phyloP scores from a whole-genome alignment of 495 filamentous ascomycete genomes.

The Trichodelitschia bisporula region DNA sequence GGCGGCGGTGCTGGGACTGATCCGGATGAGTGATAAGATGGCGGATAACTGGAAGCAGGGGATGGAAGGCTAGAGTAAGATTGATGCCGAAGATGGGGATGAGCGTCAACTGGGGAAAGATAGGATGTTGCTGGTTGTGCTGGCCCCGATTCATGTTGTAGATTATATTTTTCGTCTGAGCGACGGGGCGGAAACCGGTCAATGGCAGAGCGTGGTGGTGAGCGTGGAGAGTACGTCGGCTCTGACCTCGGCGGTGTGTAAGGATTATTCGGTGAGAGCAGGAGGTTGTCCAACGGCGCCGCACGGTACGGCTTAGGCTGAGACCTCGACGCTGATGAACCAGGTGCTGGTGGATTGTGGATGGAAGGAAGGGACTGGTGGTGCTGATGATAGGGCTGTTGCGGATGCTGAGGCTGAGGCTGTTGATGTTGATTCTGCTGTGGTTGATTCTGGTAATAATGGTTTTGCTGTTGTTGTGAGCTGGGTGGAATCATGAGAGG shows the following conservation, averaged over 20 bases:
- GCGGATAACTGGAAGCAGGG: too few species aligned
- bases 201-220: slow-evolving; percentile 6
- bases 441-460: slow-evolving; percentile 6
- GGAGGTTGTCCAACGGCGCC: slow-evolving; percentile 10
- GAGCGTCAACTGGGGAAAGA: slow-evolving; percentile 8
- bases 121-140: slow-evolving; percentile 9
- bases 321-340: not conserved
- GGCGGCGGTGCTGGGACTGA: too few species aligned
- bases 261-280: slow-evolving; percentile 8
- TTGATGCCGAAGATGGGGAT: too few species aligned
- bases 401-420: slow-evolving; percentile 5
- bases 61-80: too few species aligned
- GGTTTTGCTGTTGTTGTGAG: slow-evolving; percentile 7
- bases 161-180: too few species aligned
- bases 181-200: too few species aligned
- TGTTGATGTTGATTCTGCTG: slow-evolving; percentile 8
- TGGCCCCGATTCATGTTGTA: too few species aligned
- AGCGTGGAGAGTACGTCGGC: slow-evolving; percentile 10
- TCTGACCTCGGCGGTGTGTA: slow-evolving; percentile 13
- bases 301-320: slow-evolving; percentile 1
- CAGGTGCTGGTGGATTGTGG: not conserved
- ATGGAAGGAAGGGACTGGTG: not conserved
- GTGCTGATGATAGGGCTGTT: slow-evolving; percentile 1
- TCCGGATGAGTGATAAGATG: too few species aligned
- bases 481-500: slow-evolving; percentile 11